Conservation (phyloP, 2,329 filamentous ascomycete species). For the Hymenoscyphus linearis region DNA sequence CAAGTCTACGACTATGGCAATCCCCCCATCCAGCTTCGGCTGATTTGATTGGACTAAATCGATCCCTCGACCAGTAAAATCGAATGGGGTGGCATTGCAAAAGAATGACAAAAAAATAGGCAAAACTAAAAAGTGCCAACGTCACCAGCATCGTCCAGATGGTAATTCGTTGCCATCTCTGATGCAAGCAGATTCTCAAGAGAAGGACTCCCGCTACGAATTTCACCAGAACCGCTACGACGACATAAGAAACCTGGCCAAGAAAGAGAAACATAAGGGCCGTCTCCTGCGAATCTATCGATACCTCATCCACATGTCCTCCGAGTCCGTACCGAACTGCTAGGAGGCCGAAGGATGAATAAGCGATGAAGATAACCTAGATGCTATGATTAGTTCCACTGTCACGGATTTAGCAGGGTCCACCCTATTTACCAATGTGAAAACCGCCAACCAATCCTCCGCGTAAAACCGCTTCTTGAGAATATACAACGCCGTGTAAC, state of each 20-base stretch:
- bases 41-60: background rate
- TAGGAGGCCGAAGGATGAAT: conserved; percentile 10
- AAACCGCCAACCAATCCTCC: conserved; percentile 45
- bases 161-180: conserved; percentile 27
- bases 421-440: conserved; percentile 32
- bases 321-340: conserved; percentile 18
- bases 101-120: conserved; percentile 33
- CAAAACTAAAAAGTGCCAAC: conserved; percentile 31
- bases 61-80: conserved; percentile 33
- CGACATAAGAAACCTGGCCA: conserved; percentile 32
- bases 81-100: conserved; percentile 34
- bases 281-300: conserved; percentile 5
- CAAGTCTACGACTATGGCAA: conserved; percentile 26
- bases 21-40: conserved; percentile 22
- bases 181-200: conserved; percentile 25
- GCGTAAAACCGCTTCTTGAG: conserved; percentile 36
- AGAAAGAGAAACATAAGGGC: conserved; percentile 25
- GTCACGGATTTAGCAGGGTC: background rate
- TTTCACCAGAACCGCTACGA: conserved; percentile 34
- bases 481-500: conserved; percentile 39
- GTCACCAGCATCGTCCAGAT: conserved; percentile 30
- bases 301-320: conserved; percentile 12
- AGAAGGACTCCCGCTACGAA: conserved; percentile 34
- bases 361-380: conserved; percentile 11
- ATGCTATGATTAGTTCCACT: background rate